These are phyloP conservation scores for Prillingera fragicola DNA, from an alignment of 1,284 basidiomycete genomes.

Conservation along the genomic window DNA sequence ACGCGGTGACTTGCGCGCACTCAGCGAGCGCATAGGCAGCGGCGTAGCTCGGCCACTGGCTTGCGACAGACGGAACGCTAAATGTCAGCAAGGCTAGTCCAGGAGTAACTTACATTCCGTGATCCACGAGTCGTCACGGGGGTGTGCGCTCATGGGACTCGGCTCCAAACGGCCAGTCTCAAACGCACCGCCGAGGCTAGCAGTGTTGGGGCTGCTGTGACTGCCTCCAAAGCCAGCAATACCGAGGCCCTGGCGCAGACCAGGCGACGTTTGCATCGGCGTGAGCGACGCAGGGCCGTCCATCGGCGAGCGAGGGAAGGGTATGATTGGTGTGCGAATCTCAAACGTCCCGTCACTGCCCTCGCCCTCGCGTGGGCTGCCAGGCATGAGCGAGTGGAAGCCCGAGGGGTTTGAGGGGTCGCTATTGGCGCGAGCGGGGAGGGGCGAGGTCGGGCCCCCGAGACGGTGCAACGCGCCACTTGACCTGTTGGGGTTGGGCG, in stretches of 20 bases:
- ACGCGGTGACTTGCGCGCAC: slow-evolving; percentile 11
- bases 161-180: no score
- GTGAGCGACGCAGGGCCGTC: not conserved
- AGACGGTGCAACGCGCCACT: not conserved
- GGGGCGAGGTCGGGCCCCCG: no score
- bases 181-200: not conserved
- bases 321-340: slow-evolving; percentile 24
- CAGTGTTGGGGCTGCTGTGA: slow-evolving; percentile 1
- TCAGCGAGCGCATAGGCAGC: slow-evolving; percentile 1
- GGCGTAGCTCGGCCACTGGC: slow-evolving; percentile 10
- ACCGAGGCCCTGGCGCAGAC: not conserved
- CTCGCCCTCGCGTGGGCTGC: not conserved
- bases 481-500: slow-evolving; percentile 1
- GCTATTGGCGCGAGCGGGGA: not conserved
- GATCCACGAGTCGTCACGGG: slow-evolving; percentile 18
- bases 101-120: slow-evolving; percentile 10
- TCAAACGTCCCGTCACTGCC: slow-evolving; percentile 26
- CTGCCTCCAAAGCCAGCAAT: not conserved
- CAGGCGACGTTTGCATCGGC: not conserved
- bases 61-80: slow-evolving; percentile 7
- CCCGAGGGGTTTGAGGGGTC: not conserved
- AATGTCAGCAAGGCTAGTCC: slow-evolving; percentile 1
- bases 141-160: no score
- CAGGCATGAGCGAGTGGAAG: not conserved
- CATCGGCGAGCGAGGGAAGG: not conserved